These are phyloP conservation scores for Pythium oligandrum DNA, from an alignment of 352 stramenopile genomes.

Conservation along the genomic window DNA sequence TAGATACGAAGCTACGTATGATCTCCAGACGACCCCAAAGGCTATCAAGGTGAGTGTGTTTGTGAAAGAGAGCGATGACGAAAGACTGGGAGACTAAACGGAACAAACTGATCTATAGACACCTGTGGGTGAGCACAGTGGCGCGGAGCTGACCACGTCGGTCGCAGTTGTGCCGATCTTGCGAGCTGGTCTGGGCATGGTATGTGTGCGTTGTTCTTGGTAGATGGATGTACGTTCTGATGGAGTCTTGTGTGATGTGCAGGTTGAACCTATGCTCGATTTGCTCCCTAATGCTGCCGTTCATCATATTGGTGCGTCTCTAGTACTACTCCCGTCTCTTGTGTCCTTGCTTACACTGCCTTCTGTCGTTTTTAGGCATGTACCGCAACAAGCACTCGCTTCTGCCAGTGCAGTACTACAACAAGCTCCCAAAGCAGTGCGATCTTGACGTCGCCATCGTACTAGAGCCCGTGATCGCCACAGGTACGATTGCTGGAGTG, in stretches of 20 bases:
- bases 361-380: slow-evolving; percentile 41
- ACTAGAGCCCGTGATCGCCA: slow-evolving; percentile 96
- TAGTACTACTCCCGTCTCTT: slow-evolving; percentile 5
- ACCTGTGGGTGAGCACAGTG: slow-evolving; percentile 67
- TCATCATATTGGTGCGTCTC: slow-evolving; percentile 94
- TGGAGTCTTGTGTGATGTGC: slow-evolving; percentile 12
- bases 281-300: slow-evolving; percentile 94
- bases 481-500: slow-evolving; percentile 36
- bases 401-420: slow-evolving; percentile 98
- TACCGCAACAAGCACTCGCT: slow-evolving; percentile 90
- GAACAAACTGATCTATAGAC: slow-evolving; percentile 31
- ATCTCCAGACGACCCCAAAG: slow-evolving; percentile 63
- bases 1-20: slow-evolving; percentile 78
- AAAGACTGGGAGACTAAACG: slow-evolving; percentile 2
- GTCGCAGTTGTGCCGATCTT: slow-evolving; percentile 97
- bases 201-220: slow-evolving; percentile 13
- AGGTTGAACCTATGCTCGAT: slow-evolving; percentile 96
- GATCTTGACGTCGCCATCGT: slow-evolving; percentile 92
- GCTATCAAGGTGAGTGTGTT: slow-evolving; percentile 50
- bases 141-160: slow-evolving; percentile 85
- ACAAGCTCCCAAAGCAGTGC: slow-evolving; percentile 95
- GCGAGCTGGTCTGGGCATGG: slow-evolving; percentile 87
- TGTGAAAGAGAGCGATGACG: neutral
- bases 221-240: neutral
- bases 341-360: slow-evolving; percentile 5